A percentile compares a stretch with the other conserved stretches of the same genome.
phyloP scores from a whole-genome alignment of 306 rosid genomes.

The Hippophae gyantsensis region DNA sequence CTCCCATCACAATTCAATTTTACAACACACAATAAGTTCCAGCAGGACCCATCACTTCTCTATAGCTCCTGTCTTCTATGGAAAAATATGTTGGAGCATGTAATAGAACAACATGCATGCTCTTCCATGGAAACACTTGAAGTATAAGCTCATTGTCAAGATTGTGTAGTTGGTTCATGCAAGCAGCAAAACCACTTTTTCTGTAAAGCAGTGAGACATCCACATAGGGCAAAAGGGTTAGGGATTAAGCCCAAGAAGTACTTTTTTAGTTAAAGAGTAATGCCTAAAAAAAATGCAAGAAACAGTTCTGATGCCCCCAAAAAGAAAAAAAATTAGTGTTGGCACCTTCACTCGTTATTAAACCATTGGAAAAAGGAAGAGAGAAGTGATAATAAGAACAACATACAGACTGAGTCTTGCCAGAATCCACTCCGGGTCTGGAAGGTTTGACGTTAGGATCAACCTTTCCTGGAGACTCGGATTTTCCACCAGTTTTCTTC shows the following conservation, averaged over 20 bases:
- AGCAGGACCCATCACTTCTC: slow-evolving; percentile 39
- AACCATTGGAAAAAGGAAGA: too few relatives aligned
- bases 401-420: slow-evolving; percentile 70
- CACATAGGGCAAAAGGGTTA: slow-evolving; percentile 5
- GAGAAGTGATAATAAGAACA: slow-evolving; percentile 6
- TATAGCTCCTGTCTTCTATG: slow-evolving; percentile 45
- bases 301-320: too few relatives aligned
- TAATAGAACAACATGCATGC: too few relatives aligned
- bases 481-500: slow-evolving; percentile 89
- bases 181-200: slow-evolving; percentile 99
- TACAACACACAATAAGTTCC: slow-evolving; percentile 48
- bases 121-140: too few relatives aligned
- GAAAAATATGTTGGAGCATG: slow-evolving; percentile 40
- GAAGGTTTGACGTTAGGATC: slow-evolving; percentile 39
- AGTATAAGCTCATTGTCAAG: slow-evolving; percentile 25
- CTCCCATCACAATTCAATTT: slow-evolving; percentile 52
- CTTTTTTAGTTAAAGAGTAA: too few relatives aligned
- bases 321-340: too few relatives aligned
- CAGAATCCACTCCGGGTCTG: slow-evolving; percentile 42
- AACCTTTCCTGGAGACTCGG: slow-evolving; percentile 82
- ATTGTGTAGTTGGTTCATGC: slow-evolving; percentile 55
- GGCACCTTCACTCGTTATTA: too few relatives aligned
- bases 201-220: slow-evolving; percentile 43
- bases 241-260: slow-evolving; percentile 6
- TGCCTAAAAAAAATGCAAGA: too few relatives aligned